phyloP scores from a whole-genome alignment of 2,329 filamentous ascomycete genomes.

The Rugonectria rugulosa region DNA sequence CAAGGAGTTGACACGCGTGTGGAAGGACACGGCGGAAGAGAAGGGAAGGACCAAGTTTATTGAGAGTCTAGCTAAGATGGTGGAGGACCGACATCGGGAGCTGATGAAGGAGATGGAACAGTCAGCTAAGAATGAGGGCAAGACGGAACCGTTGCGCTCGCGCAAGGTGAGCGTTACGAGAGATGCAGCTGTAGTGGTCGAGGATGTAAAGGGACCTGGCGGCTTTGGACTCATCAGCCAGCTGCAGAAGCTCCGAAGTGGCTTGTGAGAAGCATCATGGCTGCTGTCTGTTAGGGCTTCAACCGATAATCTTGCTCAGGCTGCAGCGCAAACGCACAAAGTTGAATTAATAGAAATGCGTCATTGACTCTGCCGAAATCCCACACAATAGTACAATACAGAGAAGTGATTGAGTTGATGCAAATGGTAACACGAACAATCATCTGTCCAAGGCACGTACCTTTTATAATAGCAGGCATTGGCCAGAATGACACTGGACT shows the following conservation, averaged over 20 bases:
- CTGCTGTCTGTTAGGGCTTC: no score
- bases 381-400: no score
- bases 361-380: no score
- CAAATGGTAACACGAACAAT: no score
- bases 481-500: background rate
- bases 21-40: conserved; percentile 96
- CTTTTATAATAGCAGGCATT: background rate
- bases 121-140: conserved; percentile 45
- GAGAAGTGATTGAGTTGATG: no score
- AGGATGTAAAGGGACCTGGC: conserved; percentile 54
- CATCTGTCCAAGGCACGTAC: background rate
- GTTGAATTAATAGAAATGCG: no score
- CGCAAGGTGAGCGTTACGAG: conserved; percentile 46
- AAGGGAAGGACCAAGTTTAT: conserved; percentile 84
- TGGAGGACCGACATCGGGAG: conserved; percentile 75
- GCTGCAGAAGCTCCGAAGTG: conserved; percentile 65
- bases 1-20: conserved; percentile 78
- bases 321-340: no score
- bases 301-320: no score
- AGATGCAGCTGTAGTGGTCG: conserved; percentile 41
- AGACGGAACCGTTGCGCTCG: conserved; percentile 43
- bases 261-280: conserved; percentile 56
- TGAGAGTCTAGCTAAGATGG: conserved; percentile 79
- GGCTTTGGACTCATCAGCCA: conserved; percentile 70
- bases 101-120: conserved; percentile 61